A percentile compares a stretch with the other conserved stretches of the same genome.
Conservation (phyloP, 1,284 basidiomycete species). For the Rhodotorula sp. region DNA sequence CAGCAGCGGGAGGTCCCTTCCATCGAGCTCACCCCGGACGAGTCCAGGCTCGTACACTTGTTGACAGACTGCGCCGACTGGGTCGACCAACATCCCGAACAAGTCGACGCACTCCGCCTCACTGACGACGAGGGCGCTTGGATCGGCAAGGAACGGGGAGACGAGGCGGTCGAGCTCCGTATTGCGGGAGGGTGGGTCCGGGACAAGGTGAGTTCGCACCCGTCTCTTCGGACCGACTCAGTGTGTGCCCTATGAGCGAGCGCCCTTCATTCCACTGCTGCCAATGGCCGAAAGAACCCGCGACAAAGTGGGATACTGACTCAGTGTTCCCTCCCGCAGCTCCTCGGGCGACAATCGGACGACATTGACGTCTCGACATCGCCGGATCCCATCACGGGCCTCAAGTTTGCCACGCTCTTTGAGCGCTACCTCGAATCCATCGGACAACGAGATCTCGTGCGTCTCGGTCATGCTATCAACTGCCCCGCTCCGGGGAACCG, state of each 20-base stretch:
- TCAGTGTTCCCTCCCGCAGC: conserved; percentile 53
- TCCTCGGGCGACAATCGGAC: conserved; percentile 76
- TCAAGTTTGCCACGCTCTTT: conserved; percentile 81
- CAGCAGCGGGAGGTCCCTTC: conserved; percentile 1
- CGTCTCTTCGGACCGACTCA: neutral
- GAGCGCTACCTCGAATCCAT: conserved; percentile 61
- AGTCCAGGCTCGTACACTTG: conserved; percentile 18
- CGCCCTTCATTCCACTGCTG: too few species aligned
- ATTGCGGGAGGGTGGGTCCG: conserved; percentile 46
- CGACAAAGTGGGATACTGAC: neutral
- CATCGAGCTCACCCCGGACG: conserved; percentile 24
- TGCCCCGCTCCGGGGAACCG: too few species aligned
- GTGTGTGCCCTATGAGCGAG: too few species aligned
- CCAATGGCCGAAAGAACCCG: too few species aligned
- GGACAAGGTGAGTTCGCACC: conserved; percentile 70
- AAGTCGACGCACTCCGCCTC: conserved; percentile 27
- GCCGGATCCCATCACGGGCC: conserved; percentile 72
- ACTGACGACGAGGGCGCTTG: conserved; percentile 26
- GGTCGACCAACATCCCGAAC: conserved; percentile 31
- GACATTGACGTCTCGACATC: conserved; percentile 93
- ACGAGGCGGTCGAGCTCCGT: conserved; percentile 39
- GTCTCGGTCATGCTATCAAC: neutral
- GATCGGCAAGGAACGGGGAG: conserved; percentile 24
- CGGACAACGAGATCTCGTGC: conserved; percentile 34
- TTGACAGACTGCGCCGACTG: conserved; percentile 34